Conservation (phyloP, 2,329 filamentous ascomycete species). For the Fusarium coffeatum region DNA sequence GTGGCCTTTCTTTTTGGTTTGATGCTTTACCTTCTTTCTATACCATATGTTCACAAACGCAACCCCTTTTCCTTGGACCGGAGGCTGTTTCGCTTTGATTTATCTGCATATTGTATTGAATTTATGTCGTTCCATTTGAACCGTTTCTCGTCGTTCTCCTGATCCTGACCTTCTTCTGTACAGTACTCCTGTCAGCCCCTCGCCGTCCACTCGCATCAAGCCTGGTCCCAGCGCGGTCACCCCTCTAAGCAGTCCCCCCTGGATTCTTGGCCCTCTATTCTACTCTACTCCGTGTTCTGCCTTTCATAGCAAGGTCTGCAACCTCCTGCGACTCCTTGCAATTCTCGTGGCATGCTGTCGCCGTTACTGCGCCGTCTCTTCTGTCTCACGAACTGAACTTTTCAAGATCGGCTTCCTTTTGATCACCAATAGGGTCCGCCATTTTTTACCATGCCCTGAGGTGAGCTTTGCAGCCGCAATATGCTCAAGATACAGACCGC, state of each 20-base stretch:
- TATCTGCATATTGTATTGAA: constrained; percentile 15
- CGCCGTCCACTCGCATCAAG: constrained; percentile 38
- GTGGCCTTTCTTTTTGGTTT: constrained; percentile 15
- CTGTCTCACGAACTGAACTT: constrained; percentile 29
- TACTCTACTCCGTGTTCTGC: constrained; percentile 23
- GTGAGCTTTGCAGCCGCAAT: constrained; percentile 48
- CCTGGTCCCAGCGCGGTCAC: constrained; percentile 37
- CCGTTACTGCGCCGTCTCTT: constrained; percentile 29
- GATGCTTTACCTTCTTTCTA: constrained; percentile 19
- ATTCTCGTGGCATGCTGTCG: constrained; percentile 37
- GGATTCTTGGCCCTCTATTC: constrained; percentile 31
- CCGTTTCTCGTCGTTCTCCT: constrained; percentile 26
- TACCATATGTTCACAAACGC: constrained; percentile 32
- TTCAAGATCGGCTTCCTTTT: constrained; percentile 34
- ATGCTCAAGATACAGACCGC: constrained; percentile 49
- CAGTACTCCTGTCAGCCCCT: constrained; percentile 33
- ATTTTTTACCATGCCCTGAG: constrained; percentile 52
- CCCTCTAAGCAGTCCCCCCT: constrained; percentile 39
- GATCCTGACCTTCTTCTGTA: constrained; percentile 3
- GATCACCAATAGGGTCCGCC: constrained; percentile 48
- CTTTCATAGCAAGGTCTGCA: constrained; percentile 34
- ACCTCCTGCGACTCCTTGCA: constrained; percentile 35
- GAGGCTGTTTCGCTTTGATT: constrained; percentile 9
- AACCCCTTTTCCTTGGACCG: constrained; percentile 9
- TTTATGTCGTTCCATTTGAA: constrained; percentile 28